Conservation (phyloP, 2,329 filamentous ascomycete genomes). For the Tricladium varicosporioides region DNA sequence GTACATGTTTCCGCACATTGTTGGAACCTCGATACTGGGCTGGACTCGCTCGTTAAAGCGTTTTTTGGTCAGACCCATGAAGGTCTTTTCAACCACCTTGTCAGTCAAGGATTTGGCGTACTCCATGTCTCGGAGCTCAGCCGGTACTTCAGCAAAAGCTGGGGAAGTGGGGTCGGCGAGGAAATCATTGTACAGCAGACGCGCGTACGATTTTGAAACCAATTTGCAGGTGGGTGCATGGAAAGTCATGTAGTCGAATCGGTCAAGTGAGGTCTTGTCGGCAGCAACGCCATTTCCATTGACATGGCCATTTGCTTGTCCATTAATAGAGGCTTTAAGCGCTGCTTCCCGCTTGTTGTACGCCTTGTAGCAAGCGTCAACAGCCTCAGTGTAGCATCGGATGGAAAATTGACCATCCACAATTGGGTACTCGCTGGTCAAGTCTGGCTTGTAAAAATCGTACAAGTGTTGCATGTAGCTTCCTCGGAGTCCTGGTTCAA, state of each 20-base stretch:
- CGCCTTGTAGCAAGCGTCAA: conserved; percentile 77
- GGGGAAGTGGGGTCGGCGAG: conserved; percentile 65
- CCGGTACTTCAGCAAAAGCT: conserved; percentile 70
- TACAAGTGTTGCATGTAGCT: conserved; percentile 82
- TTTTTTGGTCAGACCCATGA: conserved; percentile 83
- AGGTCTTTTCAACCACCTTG: conserved; percentile 83
- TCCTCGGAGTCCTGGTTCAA: conserved; percentile 77
- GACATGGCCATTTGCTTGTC: conserved; percentile 51
- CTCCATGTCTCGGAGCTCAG: conserved; percentile 74
- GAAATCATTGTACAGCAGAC: conserved; percentile 84
- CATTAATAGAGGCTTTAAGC: conserved; percentile 50
- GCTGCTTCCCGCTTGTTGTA: conserved; percentile 72
- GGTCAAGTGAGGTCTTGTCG: conserved; percentile 66
- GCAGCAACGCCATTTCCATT: conserved; percentile 41
- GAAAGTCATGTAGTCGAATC: conserved; percentile 82
- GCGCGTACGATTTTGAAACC: conserved; percentile 80
- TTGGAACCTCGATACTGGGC: conserved; percentile 72
- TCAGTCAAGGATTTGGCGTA: conserved; percentile 78
- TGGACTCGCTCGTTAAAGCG: conserved; percentile 75
- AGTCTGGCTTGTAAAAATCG: conserved; percentile 88
- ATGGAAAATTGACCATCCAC: conserved; percentile 83
- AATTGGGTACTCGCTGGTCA: conserved; percentile 83
- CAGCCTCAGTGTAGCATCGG: conserved; percentile 77
- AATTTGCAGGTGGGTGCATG: conserved; percentile 86
- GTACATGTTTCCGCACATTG: conserved; percentile 69